These are phyloP conservation scores for Barnettozyma populi DNA, from an alignment of 805 yeast genomes.

Conservation along the genomic window DNA sequence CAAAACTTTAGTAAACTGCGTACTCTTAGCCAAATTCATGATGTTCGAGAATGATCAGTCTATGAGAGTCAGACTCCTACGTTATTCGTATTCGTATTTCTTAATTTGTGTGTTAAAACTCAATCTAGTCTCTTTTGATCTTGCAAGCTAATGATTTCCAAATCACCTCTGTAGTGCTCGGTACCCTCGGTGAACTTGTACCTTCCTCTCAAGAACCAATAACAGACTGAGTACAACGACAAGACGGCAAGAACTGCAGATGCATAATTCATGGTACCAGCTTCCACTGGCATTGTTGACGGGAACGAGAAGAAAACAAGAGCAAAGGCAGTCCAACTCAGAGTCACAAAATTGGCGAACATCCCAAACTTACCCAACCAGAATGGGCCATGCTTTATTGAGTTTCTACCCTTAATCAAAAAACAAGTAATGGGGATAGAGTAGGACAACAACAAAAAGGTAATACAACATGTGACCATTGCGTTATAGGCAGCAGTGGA, in stretches of 20 bases:
- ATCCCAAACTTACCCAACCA: constrained; percentile 56
- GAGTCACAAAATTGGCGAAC: constrained; percentile 42
- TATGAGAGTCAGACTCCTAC: too few species aligned
- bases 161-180: background rate
- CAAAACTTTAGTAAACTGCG: too few species aligned
- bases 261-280: constrained; percentile 63
- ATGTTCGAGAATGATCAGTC: too few species aligned
- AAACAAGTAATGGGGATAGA: constrained; percentile 46
- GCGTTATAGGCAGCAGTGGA: constrained; percentile 63
- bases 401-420: constrained; percentile 42
- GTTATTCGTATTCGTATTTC: too few species aligned
- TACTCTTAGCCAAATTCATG: too few species aligned
- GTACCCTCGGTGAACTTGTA: background rate
- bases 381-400: constrained; percentile 56
- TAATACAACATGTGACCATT: constrained; percentile 52
- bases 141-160: background rate
- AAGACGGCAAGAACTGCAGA: constrained; percentile 48
- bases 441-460: constrained; percentile 52
- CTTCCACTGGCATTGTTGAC: constrained; percentile 54
- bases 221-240: constrained; percentile 36
- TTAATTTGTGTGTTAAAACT: too few species aligned
- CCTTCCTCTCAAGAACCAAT: constrained; percentile 42
- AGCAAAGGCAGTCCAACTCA: constrained; percentile 54
- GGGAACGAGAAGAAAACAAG: constrained; percentile 61
- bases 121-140: background rate